Percentiles rank a stretch among this genome's conserved stretches.
Evolutionary conservation across 2,329 filamentous ascomycete species (phyloP).

Genomic region (Epichloe sibirici): DNA sequence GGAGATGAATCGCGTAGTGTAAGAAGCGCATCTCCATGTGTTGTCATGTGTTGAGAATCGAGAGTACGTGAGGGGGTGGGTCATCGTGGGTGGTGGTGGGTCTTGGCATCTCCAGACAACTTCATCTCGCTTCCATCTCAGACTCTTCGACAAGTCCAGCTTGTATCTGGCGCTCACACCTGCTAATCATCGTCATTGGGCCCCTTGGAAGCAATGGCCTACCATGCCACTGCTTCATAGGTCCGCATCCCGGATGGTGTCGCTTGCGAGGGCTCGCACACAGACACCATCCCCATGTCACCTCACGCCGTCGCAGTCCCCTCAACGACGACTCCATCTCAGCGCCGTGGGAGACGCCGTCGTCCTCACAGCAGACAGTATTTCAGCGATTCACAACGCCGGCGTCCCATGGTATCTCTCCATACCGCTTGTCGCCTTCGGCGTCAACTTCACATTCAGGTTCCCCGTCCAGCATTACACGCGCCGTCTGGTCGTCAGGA

Average conservation of each 20-base stretch:
- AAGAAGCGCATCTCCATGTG: no score
- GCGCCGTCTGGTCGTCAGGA: slow-evolving; percentile 18
- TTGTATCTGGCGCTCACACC: no score
- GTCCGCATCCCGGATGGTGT: neutral
- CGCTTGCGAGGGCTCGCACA: neutral
- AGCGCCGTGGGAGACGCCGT: slow-evolving; percentile 21
- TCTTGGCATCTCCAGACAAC: no score
- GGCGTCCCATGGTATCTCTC: slow-evolving; percentile 41
- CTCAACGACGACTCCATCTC: slow-evolving; percentile 21
- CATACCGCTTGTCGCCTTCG: slow-evolving; percentile 39
- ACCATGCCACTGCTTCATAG: slow-evolving; percentile 5
- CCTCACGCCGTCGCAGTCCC: neutral
- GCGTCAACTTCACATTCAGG: slow-evolving; percentile 31
- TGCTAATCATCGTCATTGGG: slow-evolving; percentile 9
- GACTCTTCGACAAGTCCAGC: no score
- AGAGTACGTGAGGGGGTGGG: no score
- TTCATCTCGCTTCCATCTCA: no score
- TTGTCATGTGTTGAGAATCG: no score
- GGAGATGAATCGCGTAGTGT: no score
- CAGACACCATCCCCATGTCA: neutral
- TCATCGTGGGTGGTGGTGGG: no score
- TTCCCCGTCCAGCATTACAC: slow-evolving; percentile 35
- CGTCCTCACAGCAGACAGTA: slow-evolving; percentile 27
- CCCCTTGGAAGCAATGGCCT: slow-evolving; percentile 14
- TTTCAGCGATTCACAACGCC: slow-evolving; percentile 31